A percentile compares a stretch with the other conserved stretches of the same genome.
Evolutionary conservation across 208 protist genomes (phyloP).

Genomic region (Crithidia expoeki): DNA sequence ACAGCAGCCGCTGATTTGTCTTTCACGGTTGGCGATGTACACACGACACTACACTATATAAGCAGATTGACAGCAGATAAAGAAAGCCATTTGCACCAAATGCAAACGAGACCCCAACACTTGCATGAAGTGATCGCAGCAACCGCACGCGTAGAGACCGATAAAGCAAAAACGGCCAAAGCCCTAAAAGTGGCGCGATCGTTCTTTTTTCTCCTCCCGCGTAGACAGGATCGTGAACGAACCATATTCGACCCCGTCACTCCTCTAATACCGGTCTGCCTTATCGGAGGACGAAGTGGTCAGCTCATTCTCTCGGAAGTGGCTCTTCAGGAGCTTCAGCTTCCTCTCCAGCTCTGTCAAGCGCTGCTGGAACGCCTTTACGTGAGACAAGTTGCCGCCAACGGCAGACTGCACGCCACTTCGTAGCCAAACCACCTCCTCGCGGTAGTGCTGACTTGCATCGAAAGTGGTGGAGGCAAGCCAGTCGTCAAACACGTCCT

Average conservation of each 20-base stretch:
- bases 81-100: too few relatives aligned
- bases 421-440: constrained; percentile 35
- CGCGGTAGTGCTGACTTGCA: constrained; percentile 17
- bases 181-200: not conserved
- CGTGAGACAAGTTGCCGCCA: constrained; percentile 29
- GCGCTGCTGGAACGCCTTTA: constrained; percentile 35
- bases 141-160: too few relatives aligned
- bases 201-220: not conserved
- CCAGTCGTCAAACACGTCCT: constrained; percentile 38
- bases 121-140: too few relatives aligned
- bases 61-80: too few relatives aligned
- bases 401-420: constrained; percentile 38
- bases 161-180: too few relatives aligned
- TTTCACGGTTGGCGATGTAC: too few relatives aligned
- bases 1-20: too few relatives aligned
- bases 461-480: constrained; percentile 9
- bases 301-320: constrained; percentile 23
- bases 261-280: constrained; percentile 7
- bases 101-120: too few relatives aligned
- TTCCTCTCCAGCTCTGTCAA: constrained; percentile 39
- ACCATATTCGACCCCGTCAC: not conserved
- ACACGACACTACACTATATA: too few relatives aligned
- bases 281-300: constrained; percentile 7
- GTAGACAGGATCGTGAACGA: too few relatives aligned
- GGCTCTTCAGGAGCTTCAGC: constrained; percentile 25